Base-by-base conservation (phyloP, 2,329 filamentous ascomycete genomes). In the Cercospora zeina region DNA sequence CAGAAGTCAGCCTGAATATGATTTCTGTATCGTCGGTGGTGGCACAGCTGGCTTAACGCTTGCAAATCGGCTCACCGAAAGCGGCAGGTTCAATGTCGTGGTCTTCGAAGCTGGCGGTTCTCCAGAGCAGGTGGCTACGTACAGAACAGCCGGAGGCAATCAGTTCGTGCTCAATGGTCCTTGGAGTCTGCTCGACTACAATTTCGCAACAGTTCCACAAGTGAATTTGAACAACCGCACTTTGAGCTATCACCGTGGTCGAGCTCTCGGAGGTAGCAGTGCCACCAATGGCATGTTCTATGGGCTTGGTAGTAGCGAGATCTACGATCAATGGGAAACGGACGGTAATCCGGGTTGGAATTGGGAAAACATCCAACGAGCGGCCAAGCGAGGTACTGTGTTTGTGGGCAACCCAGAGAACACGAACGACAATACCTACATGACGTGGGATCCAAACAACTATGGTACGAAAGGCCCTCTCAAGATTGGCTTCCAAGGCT, bases 1-100 rank as follows among this genome's bases (percentile, higher is more conserved):
- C 9, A 53, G 54, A 6, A 59, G 54, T 33, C 49, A 62, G 33
- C 55, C 64, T 13, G 39, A 58, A 24, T 66, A 66, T 60, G 64
- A 66, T 30, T 66, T 66, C 37, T 66, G 64, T 36, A 54, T 66
- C 50, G 57, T 66, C 19, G 64, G 64, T 21, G 62, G 64, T 49
- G 67, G 67, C 14, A 69, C 67, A 19, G 66, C 67, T 51, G 67
- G 67, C 11, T 58, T 69, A 8, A 62, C 63, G 11, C 64, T 69
- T 21, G 66, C 59, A 21, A 63, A 67, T 31, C 63, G 67, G 13
- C 63, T 69, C 19, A 63, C 65, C 21, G 66, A 68, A 53, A 65
- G 62, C 27, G 64, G 64, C 10, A 59, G 50, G 19, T 54, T 58
- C 39, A 49, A 47, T n/a, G 62, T 66, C 45, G 57, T 66, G 9